Percentiles rank a stretch among this genome's conserved stretches.
Evolutionary conservation across 2,329 filamentous ascomycete species (phyloP).

Genomic region (Penicillium sp.): DNA sequence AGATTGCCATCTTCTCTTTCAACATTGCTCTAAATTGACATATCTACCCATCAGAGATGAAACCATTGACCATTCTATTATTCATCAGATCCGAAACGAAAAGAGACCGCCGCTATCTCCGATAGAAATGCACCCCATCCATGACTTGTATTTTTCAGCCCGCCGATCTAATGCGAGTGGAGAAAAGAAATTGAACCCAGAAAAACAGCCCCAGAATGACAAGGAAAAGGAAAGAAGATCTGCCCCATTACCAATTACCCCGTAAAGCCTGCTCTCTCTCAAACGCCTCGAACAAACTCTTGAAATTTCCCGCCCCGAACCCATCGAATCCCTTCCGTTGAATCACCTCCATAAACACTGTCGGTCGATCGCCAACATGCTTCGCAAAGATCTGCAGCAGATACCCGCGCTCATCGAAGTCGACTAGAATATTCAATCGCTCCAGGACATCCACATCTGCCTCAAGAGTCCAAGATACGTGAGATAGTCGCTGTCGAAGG

Average conservation of each 20-base stretch:
- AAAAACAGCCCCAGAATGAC: no score
- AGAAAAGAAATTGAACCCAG: no score
- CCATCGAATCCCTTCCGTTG: slow-evolving; percentile 85
- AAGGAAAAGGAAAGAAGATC: background rate
- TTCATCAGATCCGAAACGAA: background rate
- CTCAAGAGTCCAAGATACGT: slow-evolving; percentile 59
- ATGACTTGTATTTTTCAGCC: no score
- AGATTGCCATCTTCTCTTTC: no score
- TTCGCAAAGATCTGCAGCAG: slow-evolving; percentile 74
- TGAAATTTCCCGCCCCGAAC: slow-evolving; percentile 92
- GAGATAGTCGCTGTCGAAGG: slow-evolving; percentile 71
- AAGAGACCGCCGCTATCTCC: no score
- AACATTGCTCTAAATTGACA: no score
- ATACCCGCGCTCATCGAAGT: slow-evolving; percentile 90
- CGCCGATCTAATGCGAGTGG: background rate
- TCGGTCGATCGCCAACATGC: slow-evolving; percentile 89
- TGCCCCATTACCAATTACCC: slow-evolving; percentile 60
- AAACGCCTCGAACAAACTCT: slow-evolving; percentile 88
- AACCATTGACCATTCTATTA: no score
- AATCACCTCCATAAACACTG: slow-evolving; percentile 92
- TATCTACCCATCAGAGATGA: no score
- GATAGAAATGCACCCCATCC: no score
- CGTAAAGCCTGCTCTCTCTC: slow-evolving; percentile 83
- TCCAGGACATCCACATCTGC: slow-evolving; percentile 78
- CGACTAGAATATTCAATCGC: slow-evolving; percentile 80